phyloP scores from a whole-genome alignment of 2,329 filamentous ascomycete genomes.

The Rutstroemia sp. region DNA sequence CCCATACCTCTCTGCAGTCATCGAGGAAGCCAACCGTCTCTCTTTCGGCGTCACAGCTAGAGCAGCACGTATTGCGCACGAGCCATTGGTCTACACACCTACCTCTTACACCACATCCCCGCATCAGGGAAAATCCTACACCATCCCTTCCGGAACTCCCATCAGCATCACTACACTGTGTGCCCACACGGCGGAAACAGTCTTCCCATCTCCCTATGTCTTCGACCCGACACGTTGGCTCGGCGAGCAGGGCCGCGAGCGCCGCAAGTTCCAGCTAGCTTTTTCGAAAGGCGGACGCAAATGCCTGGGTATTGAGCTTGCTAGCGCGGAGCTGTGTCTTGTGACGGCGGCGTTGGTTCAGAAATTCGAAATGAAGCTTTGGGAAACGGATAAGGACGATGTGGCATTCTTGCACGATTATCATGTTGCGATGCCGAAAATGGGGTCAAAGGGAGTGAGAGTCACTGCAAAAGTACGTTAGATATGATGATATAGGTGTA shows the following conservation, averaged over 20 bases:
- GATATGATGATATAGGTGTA: too few species aligned
- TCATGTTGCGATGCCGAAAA: not conserved
- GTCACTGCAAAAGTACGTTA: not conserved
- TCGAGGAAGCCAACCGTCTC: constrained; percentile 28
- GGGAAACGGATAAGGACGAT: not conserved
- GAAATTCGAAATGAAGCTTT: not conserved
- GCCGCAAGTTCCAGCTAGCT: constrained; percentile 30
- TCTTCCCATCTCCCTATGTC: constrained; percentile 22
- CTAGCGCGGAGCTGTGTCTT: constrained; percentile 13
- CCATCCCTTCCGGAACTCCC: constrained; percentile 16
- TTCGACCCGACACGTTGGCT: constrained; percentile 35
- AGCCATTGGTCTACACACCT: constrained; percentile 8
- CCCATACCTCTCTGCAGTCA: constrained; percentile 25
- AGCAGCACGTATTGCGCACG: constrained; percentile 19
- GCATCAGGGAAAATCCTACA: constrained; percentile 8
- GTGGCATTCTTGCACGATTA: constrained; percentile 7
- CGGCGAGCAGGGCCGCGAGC: constrained; percentile 20
- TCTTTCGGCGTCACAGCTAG: constrained; percentile 27
- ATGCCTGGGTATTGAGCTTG: constrained; percentile 32
- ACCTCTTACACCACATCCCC: not conserved
- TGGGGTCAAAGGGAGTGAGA: not conserved
- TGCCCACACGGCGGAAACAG: constrained; percentile 25
- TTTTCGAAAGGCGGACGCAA: constrained; percentile 35
- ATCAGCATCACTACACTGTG: constrained; percentile 13
- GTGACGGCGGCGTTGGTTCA: constrained; percentile 1